phyloP scores from a whole-genome alignment of 2,329 filamentous ascomycete species.

The Beauveria rudraprayagi region DNA sequence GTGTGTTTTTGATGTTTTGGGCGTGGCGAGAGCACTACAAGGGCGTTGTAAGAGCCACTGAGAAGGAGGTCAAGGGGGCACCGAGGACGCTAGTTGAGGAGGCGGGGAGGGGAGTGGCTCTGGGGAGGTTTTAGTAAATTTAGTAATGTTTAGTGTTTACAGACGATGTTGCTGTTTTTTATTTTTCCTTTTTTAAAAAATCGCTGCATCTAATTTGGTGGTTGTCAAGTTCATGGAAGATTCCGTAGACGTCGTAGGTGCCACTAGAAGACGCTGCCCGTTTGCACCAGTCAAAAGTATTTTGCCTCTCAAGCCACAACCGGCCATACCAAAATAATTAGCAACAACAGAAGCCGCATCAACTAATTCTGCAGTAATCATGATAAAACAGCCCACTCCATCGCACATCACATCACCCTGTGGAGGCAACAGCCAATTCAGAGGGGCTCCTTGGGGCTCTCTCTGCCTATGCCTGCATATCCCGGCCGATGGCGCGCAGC shows the following conservation, averaged over 20 bases:
- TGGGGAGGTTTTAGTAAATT: neutral
- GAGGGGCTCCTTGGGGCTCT: neutral
- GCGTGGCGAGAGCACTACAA: neutral
- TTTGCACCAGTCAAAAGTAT: too few species aligned
- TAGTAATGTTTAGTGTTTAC: too few species aligned
- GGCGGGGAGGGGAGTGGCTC: neutral
- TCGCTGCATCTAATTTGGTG: too few species aligned
- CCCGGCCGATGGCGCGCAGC: slow-evolving; percentile 6
- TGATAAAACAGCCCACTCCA: neutral
- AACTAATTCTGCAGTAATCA: too few species aligned
- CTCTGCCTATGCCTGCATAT: neutral
- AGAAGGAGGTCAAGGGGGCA: neutral
- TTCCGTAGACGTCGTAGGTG: neutral
- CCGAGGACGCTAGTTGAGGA: neutral
- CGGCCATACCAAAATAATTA: too few species aligned
- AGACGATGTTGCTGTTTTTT: neutral
- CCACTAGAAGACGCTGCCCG: neutral
- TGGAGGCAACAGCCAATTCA: neutral
- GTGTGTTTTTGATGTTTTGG: slow-evolving; percentile 6
- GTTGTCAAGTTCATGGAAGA: neutral
- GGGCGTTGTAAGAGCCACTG: neutral
- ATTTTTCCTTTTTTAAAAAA: neutral
- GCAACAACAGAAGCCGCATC: too few species aligned
- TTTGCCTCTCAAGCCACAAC: too few species aligned
- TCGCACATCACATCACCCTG: neutral